Conservation (phyloP, 345 rosid species). For the Pseudoturritis turrita region DNA sequence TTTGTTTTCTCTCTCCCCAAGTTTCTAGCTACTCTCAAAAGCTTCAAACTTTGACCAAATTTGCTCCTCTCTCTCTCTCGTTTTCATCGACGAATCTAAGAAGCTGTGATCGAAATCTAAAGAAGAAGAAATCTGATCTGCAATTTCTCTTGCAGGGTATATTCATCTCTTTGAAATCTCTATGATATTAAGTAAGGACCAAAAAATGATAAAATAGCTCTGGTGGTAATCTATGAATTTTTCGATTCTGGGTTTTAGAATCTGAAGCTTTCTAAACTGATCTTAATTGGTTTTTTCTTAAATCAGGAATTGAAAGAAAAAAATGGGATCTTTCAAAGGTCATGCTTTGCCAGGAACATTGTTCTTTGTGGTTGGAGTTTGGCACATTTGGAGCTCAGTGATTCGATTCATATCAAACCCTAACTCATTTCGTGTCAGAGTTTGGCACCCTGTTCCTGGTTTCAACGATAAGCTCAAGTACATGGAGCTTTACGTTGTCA, state of each 20-base stretch:
- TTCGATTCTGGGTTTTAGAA: neutral
- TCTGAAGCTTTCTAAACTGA: neutral
- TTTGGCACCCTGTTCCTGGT: slow-evolving; percentile 85
- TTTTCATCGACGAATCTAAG: slow-evolving; percentile 19
- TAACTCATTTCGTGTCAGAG: slow-evolving; percentile 61
- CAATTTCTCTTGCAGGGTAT: neutral
- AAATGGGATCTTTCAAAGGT: slow-evolving; percentile 95
- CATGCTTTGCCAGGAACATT: slow-evolving; percentile 86
- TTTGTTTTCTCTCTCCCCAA: neutral
- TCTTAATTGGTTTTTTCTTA: neutral
- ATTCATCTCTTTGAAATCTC: neutral
- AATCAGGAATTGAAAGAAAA: slow-evolving; percentile 11
- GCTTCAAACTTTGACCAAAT: slow-evolving; percentile 18
- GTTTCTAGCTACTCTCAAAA: neutral
- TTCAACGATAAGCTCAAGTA: slow-evolving; percentile 69
- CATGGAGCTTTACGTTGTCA: slow-evolving; percentile 80
- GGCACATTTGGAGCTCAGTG: slow-evolving; percentile 85
- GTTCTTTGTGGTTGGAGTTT: slow-evolving; percentile 68
- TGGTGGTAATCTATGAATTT: neutral
- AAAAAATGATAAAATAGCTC: neutral
- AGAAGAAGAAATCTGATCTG: slow-evolving; percentile 8
- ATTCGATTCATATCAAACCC: slow-evolving; percentile 60
- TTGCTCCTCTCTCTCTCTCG: slow-evolving; percentile 2
- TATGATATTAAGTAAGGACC: neutral
- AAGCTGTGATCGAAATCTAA: neutral